Evolutionary conservation across 345 rosid genomes (phyloP), one percentile per base, ranked within the genome.

Genomic region (Conringia planisiliqua): DNA sequence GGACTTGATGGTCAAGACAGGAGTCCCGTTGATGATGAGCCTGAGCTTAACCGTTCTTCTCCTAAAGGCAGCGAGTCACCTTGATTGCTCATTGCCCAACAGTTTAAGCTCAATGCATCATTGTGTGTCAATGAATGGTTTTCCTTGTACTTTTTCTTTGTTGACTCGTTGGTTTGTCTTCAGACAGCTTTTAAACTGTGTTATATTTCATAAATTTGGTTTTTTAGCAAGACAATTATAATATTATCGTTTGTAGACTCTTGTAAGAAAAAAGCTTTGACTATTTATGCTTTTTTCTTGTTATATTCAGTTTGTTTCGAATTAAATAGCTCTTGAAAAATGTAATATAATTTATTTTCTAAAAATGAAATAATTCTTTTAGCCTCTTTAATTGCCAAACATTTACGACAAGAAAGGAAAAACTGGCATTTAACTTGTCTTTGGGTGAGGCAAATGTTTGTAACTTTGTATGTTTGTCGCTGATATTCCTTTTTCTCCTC

Each of bases 1-100:
- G 88, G 85, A 64, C 84, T 79, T 36, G 83, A 87, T 83, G 96
- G 83, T 54, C 75, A 67, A 0, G 79, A 56, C 63, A 54, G 79
- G 72, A 82, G 79, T 39, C 81, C 65, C 5, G 11, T 83, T 18
- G 74, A 78, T 40, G 81, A 78, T 20, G 79, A 63, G 5, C 40
- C 65, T 57, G 86, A 81, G 59, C 77, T 61, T 26, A 72, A 62
- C 70, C 74, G 52, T 1, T 54, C 44, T 46, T 67, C 82, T 1
- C 79, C 75, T 18, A 71, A 74, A 74, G 82, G 82, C 61, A 78
- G 79, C 29, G 82, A 73, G 72, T 86, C 81, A 55, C 82, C 80
- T 62, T 72, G 75, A 81, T 64, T 33, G 42, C 66, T 56, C 66
- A 1, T n/a, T 46, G 22, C 6, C 17, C 51, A 62, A 13, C 51